Percentiles rank a stretch among this genome's conserved stretches.
These are phyloP conservation scores for Ceratocystis destructans DNA, from an alignment of 2,329 filamentous ascomycete species.

Conservation along the genomic window DNA sequence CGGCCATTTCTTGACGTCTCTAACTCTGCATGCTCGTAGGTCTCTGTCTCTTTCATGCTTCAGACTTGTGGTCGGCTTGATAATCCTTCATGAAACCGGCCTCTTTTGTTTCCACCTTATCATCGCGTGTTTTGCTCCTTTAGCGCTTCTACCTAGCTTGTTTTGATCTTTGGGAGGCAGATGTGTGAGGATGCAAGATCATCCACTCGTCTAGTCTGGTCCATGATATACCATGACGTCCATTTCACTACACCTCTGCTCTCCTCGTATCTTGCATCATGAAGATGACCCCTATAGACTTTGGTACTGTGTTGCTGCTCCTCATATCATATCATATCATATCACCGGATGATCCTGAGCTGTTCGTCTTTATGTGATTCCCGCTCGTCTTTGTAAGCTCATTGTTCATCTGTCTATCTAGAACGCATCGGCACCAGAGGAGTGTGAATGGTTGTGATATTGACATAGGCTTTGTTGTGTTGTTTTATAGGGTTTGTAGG, in stretches of 20 bases:
- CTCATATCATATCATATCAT: not conserved
- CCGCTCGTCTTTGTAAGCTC: not conserved
- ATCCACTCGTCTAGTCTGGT: not conserved
- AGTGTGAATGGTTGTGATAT: not conserved
- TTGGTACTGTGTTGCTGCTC: not conserved
- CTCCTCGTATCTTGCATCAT: not conserved
- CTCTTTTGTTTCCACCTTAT: constrained; percentile 4
- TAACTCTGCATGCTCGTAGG: not conserved
- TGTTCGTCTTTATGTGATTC: not conserved
- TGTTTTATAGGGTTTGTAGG: not conserved
- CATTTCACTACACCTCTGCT: not conserved
- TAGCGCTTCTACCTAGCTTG: not conserved
- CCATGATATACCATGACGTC: not conserved
- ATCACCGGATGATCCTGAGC: not conserved
- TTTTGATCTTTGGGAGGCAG: not conserved
- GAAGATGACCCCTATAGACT: not conserved
- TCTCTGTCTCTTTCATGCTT: not conserved
- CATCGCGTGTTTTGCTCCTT: not conserved
- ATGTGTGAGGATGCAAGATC: not conserved
- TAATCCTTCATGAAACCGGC: constrained; percentile 1
- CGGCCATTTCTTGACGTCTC: not conserved
- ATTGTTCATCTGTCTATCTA: not conserved
- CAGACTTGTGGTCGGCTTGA: not conserved
- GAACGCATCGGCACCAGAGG: not conserved
- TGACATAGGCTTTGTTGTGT: not conserved